These are phyloP conservation scores for Cubamyces sp. DNA, from an alignment of 768 basidiomycete species.

Conservation along the genomic window DNA sequence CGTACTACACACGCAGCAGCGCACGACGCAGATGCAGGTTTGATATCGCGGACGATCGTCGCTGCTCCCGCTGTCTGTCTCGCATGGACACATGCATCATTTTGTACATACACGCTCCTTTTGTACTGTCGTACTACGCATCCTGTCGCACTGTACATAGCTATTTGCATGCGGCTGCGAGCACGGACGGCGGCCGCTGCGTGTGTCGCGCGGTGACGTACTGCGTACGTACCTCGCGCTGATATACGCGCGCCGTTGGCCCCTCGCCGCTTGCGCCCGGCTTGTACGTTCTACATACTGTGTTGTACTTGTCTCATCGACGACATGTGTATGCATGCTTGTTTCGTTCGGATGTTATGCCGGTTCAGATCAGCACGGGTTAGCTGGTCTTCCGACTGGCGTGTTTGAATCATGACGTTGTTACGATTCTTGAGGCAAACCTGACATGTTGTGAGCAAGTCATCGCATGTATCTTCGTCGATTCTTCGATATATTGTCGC, in stretches of 20 bases:
- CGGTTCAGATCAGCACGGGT: not conserved
- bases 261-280: not conserved
- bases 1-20: not conserved
- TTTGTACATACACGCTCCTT: slow-evolving; percentile 4
- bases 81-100: not conserved
- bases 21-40: slow-evolving; percentile 4
- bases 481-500: too few relatives aligned
- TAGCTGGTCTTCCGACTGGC: not conserved
- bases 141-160: too few relatives aligned
- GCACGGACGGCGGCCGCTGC: not conserved
- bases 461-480: too few relatives aligned
- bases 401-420: not conserved
- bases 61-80: not conserved
- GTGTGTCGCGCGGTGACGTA: slow-evolving; percentile 16
- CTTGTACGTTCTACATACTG: not conserved
- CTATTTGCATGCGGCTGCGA: not conserved
- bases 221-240: slow-evolving; percentile 2
- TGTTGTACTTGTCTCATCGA: slow-evolving; percentile 3
- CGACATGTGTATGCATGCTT: slow-evolving; percentile 14
- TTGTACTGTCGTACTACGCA: not conserved
- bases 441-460: too few relatives aligned
- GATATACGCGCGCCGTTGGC: not conserved
- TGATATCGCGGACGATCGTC: slow-evolving; percentile 9
- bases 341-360: not conserved
- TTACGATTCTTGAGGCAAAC: too few relatives aligned